These are phyloP conservation scores for Cucurbita ficifolia DNA, from an alignment of 306 rosid species.

Conservation along the genomic window DNA sequence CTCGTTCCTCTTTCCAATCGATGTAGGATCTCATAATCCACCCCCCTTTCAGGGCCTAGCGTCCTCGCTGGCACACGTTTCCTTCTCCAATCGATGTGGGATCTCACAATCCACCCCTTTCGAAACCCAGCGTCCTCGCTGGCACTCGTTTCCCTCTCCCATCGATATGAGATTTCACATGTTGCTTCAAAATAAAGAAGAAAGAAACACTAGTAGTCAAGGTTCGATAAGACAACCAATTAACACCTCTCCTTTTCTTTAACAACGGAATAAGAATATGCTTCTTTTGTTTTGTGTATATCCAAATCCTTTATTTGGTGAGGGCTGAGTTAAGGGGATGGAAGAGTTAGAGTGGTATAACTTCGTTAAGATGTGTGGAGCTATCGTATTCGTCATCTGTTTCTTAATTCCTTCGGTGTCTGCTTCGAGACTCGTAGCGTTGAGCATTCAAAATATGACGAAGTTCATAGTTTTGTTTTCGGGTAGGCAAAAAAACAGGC, in stretches of 20 bases:
- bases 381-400: background rate
- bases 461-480: background rate
- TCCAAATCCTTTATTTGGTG: background rate
- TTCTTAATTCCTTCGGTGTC: background rate
- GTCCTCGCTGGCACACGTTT: no score
- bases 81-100: no score
- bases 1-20: no score
- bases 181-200: background rate
- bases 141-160: no score
- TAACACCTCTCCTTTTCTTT: background rate
- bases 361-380: background rate
- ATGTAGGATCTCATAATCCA: no score
- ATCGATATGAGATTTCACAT: background rate
- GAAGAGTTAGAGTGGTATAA: background rate
- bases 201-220: background rate
- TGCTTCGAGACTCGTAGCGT: background rate
- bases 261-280: background rate
- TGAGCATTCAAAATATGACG: background rate
- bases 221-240: conserved; percentile 1
- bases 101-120: no score
- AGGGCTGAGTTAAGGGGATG: background rate
- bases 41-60: no score
- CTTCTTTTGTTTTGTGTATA: background rate
- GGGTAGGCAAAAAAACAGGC: background rate
- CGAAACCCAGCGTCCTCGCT: no score